These are phyloP conservation scores for Penicilliopsis zonata DNA, from an alignment of 495 filamentous ascomycete species.

Conservation along the genomic window DNA sequence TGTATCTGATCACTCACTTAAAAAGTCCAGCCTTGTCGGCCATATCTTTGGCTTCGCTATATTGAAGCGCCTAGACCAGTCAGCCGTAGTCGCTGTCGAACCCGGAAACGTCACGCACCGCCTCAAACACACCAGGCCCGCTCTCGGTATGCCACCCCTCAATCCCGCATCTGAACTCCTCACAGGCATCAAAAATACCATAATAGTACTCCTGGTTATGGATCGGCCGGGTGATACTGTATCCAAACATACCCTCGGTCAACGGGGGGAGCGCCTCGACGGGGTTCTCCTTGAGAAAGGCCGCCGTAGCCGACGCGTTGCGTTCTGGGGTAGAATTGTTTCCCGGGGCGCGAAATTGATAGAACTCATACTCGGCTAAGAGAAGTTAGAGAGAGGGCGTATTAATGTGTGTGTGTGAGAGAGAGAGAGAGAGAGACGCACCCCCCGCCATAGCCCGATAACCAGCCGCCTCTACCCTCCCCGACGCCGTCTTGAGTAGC, in stretches of 20 bases:
- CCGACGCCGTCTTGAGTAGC: conserved; percentile 52
- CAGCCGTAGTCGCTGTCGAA: conserved; percentile 3
- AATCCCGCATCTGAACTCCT: conserved; percentile 67
- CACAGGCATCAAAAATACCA: conserved; percentile 73
- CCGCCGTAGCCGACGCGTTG: conserved; percentile 60
- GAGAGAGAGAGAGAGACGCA: conserved; percentile 20
- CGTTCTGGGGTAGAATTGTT: conserved; percentile 32
- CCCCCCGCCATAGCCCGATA: conserved; percentile 88
- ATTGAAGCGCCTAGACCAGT: conserved; percentile 56
- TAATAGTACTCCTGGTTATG: conserved; percentile 96
- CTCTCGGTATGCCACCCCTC: conserved; percentile 98
- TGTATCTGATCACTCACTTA: conserved; percentile 73
- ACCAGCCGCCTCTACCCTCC: conserved; percentile 52
- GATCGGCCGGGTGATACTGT: conserved; percentile 81
- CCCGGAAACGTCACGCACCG: conserved; percentile 35
- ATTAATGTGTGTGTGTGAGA: neutral
- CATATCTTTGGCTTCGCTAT: conserved; percentile 72
- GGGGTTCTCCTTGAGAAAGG: conserved; percentile 61
- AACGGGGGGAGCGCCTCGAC: conserved; percentile 59
- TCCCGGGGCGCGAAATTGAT: conserved; percentile 68
- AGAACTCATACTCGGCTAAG: conserved; percentile 94
- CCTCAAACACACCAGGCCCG: conserved; percentile 92
- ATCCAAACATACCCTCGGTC: conserved; percentile 97
- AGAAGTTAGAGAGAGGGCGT: conserved; percentile 3
- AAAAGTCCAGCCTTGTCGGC: conserved; percentile 85